Percentiles rank a stretch among this genome's conserved stretches.
Conservation (phyloP, 2,329 filamentous ascomycete genomes). For the Penicillium sp. region DNA sequence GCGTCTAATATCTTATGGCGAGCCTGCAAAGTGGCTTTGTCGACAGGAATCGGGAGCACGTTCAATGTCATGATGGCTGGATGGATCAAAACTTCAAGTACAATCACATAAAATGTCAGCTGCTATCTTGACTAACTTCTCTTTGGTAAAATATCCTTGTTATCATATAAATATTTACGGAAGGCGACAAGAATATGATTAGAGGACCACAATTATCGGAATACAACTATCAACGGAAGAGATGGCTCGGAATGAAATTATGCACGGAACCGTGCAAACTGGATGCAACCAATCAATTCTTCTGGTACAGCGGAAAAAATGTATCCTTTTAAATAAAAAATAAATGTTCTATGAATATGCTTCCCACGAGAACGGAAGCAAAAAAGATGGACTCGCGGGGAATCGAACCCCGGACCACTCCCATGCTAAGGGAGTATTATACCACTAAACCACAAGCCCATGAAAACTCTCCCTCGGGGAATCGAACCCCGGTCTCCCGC, state of each 20-base stretch:
- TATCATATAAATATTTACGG: background rate
- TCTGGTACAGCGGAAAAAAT: background rate
- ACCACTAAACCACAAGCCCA: conserved; percentile 49
- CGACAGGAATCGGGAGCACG: background rate
- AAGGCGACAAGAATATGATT: background rate
- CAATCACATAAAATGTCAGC: background rate
- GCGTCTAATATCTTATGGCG: background rate
- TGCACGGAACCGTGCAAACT: background rate
- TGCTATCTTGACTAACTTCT: background rate
- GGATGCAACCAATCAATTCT: background rate
- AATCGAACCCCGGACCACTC: conserved; percentile 52
- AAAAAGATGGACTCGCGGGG: conserved; percentile 47
- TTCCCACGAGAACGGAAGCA: conserved; percentile 28
- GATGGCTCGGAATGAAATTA: background rate
- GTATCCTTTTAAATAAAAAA: too few species aligned
- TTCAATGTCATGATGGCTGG: background rate
- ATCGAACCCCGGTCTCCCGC: conserved; percentile 43
- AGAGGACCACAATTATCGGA: background rate
- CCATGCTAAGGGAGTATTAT: conserved; percentile 52
- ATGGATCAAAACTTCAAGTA: background rate
- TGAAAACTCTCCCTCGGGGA: conserved; percentile 33
- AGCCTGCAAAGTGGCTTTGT: background rate
- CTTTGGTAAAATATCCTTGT: background rate
- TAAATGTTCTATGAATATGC: background rate
- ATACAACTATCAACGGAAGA: background rate